Percentiles rank a stretch among this genome's conserved stretches.
phyloP scores from a whole-genome alignment of 2,329 filamentous ascomycete species.

The Ascochyta rabiei region DNA sequence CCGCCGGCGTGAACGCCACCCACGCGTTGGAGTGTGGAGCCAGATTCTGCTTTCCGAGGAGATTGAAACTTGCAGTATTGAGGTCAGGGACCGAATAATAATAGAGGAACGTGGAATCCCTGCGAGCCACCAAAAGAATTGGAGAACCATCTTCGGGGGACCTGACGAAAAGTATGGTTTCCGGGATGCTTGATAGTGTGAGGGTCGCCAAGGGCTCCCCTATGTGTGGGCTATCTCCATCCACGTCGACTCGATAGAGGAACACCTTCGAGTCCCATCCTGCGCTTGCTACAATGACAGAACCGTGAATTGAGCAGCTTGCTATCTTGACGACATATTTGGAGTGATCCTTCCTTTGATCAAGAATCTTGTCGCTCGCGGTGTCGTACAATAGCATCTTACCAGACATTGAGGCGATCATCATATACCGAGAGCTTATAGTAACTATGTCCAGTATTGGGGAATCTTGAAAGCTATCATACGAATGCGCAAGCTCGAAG shows the following conservation, averaged over 20 bases:
- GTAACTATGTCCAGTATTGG: slow-evolving; percentile 61
- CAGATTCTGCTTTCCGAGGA: slow-evolving; percentile 64
- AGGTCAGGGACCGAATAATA: slow-evolving; percentile 55
- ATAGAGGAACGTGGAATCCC: slow-evolving; percentile 64
- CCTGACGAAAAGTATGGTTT: slow-evolving; percentile 60
- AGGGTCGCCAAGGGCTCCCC: slow-evolving; percentile 52
- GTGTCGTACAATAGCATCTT: slow-evolving; percentile 58
- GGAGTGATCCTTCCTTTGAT: slow-evolving; percentile 60
- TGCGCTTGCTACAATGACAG: slow-evolving; percentile 58
- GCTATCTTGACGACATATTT: slow-evolving; percentile 65
- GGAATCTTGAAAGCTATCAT: slow-evolving; percentile 54
- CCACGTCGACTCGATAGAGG: slow-evolving; percentile 53
- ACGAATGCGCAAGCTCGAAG: slow-evolving; percentile 44
- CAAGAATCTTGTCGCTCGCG: slow-evolving; percentile 47
- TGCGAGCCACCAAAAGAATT: slow-evolving; percentile 60
- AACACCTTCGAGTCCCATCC: slow-evolving; percentile 66
- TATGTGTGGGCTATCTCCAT: slow-evolving; percentile 36
- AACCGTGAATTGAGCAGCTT: slow-evolving; percentile 43
- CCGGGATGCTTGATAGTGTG: slow-evolving; percentile 60
- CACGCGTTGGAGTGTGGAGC: slow-evolving; percentile 69
- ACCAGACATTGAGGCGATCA: slow-evolving; percentile 66
- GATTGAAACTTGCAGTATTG: slow-evolving; percentile 22
- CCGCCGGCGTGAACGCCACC: slow-evolving; percentile 66
- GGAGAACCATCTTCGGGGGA: slow-evolving; percentile 55
- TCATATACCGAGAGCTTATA: slow-evolving; percentile 52